These are phyloP conservation scores for Crucibulum laeve DNA, from an alignment of 768 basidiomycete genomes.

Conservation along the genomic window DNA sequence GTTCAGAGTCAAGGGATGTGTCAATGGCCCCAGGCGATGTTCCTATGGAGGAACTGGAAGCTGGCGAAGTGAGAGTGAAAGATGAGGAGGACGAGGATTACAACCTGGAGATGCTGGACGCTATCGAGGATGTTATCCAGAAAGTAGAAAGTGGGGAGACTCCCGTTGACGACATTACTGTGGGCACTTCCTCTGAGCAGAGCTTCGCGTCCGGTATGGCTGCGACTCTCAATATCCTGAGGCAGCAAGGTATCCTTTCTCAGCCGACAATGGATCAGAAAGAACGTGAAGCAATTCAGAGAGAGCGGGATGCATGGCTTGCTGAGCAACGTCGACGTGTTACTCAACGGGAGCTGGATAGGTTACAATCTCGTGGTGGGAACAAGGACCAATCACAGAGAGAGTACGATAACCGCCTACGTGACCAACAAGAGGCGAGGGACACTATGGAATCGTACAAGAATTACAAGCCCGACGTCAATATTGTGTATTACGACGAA, in stretches of 20 bases:
- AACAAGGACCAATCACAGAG: conserved; percentile 91
- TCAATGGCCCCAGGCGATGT: conserved; percentile 60
- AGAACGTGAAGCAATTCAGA: conserved; percentile 79
- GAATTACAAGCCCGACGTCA: conserved; percentile 94
- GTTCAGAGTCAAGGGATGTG: conserved; percentile 45
- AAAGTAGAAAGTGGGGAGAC: conserved; percentile 55
- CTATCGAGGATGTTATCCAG: conserved; percentile 68
- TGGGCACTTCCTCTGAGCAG: conserved; percentile 70
- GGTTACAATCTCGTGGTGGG: conserved; percentile 67
- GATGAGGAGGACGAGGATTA: conserved; percentile 76
- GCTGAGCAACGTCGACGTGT: conserved; percentile 76
- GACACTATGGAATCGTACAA: conserved; percentile 80
- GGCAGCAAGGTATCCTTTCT: conserved; percentile 87
- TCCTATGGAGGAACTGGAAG: conserved; percentile 71
- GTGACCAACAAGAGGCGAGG: conserved; percentile 89
- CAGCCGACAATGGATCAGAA: conserved; percentile 54
- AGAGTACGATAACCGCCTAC: conserved; percentile 89
- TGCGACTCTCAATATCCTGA: conserved; percentile 81
- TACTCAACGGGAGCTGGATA: conserved; percentile 78
- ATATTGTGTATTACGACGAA: conserved; percentile 96
- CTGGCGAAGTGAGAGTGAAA: conserved; percentile 74
- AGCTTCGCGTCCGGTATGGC: conserved; percentile 83
- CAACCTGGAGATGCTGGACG: conserved; percentile 69
- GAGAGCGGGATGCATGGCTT: conserved; percentile 86
- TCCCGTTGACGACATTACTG: conserved; percentile 18